phyloP scores from a whole-genome alignment of 768 basidiomycete species.

The Tricholoma sp. region DNA sequence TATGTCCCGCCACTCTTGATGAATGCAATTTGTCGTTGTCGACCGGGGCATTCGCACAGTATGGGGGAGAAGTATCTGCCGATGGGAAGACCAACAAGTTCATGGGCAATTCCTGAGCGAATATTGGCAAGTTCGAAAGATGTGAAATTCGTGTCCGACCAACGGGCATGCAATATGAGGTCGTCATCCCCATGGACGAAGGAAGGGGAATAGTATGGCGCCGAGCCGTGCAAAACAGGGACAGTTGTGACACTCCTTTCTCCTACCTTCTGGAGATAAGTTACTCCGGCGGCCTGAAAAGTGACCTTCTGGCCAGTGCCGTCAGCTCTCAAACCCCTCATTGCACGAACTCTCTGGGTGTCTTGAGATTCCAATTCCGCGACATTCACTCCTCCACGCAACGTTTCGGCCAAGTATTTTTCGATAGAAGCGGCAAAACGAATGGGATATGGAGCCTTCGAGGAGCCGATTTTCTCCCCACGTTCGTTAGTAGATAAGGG shows the following conservation, averaged over 20 bases:
- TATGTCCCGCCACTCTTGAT: constrained; percentile 56
- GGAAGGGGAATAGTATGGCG: constrained; percentile 63
- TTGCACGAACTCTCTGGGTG: constrained; percentile 54
- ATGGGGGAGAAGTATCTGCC: constrained; percentile 63
- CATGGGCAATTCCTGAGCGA: constrained; percentile 34
- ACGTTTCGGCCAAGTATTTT: constrained; percentile 60
- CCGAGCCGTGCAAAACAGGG: constrained; percentile 42
- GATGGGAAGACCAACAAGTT: constrained; percentile 52
- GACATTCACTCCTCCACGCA: constrained; percentile 43
- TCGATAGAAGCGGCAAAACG: constrained; percentile 61
- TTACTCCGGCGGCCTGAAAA: constrained; percentile 66
- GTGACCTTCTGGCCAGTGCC: constrained; percentile 46
- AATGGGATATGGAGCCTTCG: constrained; percentile 40
- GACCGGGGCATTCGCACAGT: constrained; percentile 41
- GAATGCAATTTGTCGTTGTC: constrained; percentile 50
- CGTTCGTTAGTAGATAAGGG: constrained; percentile 46
- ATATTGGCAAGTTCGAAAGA: constrained; percentile 63
- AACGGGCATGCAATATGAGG: constrained; percentile 59
- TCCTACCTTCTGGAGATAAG: constrained; percentile 43
- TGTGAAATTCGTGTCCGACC: constrained; percentile 62
- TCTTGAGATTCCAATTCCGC: constrained; percentile 47
- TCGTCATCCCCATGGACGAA: constrained; percentile 50
- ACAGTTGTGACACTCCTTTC: constrained; percentile 28
- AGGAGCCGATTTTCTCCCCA: constrained; percentile 46
- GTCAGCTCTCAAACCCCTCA: constrained; percentile 57